phyloP scores from a whole-genome alignment of 2,329 filamentous ascomycete species.

The Fusarium annulatum region DNA sequence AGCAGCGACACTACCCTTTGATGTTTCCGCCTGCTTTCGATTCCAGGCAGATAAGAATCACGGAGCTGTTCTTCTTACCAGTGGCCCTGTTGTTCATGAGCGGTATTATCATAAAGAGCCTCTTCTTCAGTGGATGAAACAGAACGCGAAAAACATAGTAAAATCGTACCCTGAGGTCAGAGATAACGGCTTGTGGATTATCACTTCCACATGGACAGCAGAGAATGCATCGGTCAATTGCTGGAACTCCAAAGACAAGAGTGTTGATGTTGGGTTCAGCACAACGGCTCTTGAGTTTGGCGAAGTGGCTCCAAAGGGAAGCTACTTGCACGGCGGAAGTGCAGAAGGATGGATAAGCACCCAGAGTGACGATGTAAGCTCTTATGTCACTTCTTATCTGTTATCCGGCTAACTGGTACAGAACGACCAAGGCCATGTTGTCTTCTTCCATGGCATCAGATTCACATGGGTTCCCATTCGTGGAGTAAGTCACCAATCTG shows the following conservation, averaged over 20 bases:
- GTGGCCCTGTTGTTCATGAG: background rate
- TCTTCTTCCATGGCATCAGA: background rate
- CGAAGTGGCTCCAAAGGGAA: background rate
- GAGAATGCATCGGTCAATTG: background rate
- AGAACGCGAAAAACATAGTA: background rate
- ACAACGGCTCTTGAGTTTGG: background rate
- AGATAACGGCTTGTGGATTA: background rate
- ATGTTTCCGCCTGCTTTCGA: background rate
- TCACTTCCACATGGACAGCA: background rate
- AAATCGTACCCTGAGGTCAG: background rate
- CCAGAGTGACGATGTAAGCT: background rate
- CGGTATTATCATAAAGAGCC: background rate
- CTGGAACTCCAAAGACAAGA: background rate
- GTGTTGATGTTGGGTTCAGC: background rate
- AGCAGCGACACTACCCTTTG: background rate
- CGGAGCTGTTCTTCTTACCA: background rate
- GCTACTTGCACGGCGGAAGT: background rate
- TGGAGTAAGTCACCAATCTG: background rate
- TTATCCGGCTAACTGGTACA: accelerated
- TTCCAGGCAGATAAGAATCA: background rate
- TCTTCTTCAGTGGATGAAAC: background rate
- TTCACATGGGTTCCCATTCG: background rate
- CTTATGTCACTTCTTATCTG: accelerated
- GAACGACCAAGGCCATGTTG: background rate
- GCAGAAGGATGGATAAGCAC: background rate